A percentile compares a stretch with the other conserved stretches of the same genome.
Conservation (phyloP, 345 rosid species). For the Zanthoxylum bungeanum region DNA sequence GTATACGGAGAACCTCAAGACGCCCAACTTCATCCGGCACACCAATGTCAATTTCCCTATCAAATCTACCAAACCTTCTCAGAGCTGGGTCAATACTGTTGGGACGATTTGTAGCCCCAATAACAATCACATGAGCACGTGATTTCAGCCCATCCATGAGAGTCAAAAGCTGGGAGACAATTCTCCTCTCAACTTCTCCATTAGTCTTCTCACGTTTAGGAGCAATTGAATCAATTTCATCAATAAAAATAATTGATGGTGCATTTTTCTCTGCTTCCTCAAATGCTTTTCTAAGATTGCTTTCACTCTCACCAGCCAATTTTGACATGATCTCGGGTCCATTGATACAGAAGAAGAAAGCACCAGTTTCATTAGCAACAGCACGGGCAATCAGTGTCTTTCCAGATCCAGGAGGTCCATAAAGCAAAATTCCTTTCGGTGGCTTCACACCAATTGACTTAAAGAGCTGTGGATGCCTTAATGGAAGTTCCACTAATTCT, state of each 20-base stretch:
- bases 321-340: constrained; percentile 98
- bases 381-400: constrained; percentile 96
- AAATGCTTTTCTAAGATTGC: constrained; percentile 93
- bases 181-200: constrained; percentile 97
- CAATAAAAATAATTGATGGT: constrained; percentile 90
- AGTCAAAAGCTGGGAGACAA: constrained; percentile 89
- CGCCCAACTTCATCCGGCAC: constrained; percentile 99
- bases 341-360: constrained; percentile 92
- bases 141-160: constrained; percentile 96
- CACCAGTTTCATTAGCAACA: constrained; percentile 96
- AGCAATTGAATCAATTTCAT: constrained; percentile 94
- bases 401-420: constrained; percentile 85
- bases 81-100: constrained; percentile 93
- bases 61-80: constrained; percentile 94
- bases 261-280: constrained; percentile 99
- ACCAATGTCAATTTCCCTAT: constrained; percentile 91
- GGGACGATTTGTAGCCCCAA: constrained; percentile 99
- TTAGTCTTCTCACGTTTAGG: constrained; percentile 95
- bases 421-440: constrained; percentile 87
- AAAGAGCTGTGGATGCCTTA: constrained; percentile 93
- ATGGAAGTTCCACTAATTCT: constrained; percentile 86
- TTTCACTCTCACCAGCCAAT: constrained; percentile 98
- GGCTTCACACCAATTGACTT: constrained; percentile 99
- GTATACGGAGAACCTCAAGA: constrained; percentile 96
- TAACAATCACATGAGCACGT: constrained; percentile 90